These are phyloP conservation scores for Eucalyptus tenuipes DNA, from an alignment of 345 rosid genomes.

Conservation along the genomic window DNA sequence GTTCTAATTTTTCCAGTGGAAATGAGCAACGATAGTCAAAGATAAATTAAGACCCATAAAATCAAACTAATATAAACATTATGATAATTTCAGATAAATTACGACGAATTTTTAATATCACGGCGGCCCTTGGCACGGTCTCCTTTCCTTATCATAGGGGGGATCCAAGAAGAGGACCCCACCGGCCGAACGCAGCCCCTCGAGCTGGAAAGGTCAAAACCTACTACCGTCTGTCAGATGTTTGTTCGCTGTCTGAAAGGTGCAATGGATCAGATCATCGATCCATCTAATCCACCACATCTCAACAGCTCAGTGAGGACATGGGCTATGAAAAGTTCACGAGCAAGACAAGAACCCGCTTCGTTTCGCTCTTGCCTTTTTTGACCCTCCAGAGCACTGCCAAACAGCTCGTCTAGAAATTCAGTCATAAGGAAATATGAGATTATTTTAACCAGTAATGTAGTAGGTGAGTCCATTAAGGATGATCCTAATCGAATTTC, in stretches of 20 bases:
- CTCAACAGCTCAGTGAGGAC: background rate
- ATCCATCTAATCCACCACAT: background rate
- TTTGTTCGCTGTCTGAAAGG: background rate
- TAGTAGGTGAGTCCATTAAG: background rate
- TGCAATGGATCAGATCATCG: background rate
- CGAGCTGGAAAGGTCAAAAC: background rate
- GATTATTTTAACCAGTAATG: background rate
- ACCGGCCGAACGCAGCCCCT: background rate
- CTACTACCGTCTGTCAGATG: background rate
- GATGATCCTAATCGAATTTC: background rate
- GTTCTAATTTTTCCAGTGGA: background rate
- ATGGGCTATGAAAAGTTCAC: background rate
- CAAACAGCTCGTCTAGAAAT: background rate
- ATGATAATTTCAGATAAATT: background rate
- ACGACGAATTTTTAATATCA: background rate
- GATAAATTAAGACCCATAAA: background rate
- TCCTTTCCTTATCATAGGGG: background rate
- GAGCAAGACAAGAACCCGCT: background rate
- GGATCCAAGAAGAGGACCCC: background rate
- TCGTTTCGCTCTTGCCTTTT: background rate
- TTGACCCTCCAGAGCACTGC: background rate
- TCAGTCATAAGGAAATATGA: background rate
- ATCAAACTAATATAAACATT: background rate
- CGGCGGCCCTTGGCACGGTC: background rate
- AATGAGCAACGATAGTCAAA: background rate